Conservation (phyloP, 257 asterid species). For the Craterostigma plantagineum region DNA sequence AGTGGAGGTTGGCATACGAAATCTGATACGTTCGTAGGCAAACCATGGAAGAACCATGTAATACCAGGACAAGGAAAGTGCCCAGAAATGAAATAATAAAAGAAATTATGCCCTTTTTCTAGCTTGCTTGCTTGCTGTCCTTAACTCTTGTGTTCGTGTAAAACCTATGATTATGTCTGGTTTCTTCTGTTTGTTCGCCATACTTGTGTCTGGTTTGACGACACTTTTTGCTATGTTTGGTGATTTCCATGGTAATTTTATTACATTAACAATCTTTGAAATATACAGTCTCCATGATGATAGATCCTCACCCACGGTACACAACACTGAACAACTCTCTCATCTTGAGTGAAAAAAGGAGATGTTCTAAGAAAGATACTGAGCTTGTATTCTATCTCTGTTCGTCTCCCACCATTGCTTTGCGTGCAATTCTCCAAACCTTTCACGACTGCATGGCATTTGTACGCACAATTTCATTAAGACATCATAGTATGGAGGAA, state of each 20-base stretch:
- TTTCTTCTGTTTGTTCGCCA: not conserved
- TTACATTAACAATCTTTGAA: too few species aligned
- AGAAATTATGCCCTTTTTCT: not conserved
- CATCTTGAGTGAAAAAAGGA: too few species aligned
- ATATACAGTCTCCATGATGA: too few species aligned
- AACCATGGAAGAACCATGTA: constrained; percentile 22
- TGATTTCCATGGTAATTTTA: too few species aligned
- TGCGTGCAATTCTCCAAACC: constrained; percentile 77
- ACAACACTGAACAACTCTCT: too few species aligned
- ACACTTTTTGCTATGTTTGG: too few species aligned
- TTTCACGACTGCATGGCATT: constrained; percentile 95
- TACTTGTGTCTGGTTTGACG: too few species aligned
- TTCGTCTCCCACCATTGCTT: constrained; percentile 96
- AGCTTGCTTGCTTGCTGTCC: not conserved
- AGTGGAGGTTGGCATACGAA: constrained; percentile 86
- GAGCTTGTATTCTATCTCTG: constrained; percentile 90
- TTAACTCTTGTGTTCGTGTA: too few species aligned
- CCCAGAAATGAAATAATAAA: too few species aligned
- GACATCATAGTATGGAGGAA: not conserved
- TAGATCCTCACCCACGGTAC: too few species aligned
- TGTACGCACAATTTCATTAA: not conserved
- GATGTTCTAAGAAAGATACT: constrained; percentile 20
- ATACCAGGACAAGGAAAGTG: constrained; percentile 41
- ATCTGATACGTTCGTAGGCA: constrained; percentile 8
- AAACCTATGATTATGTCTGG: too few species aligned